Evolutionary conservation across 2,329 filamentous ascomycete genomes (phyloP), one percentile per base, ranked within the genome.

Genomic region (Calonectria honghensis): DNA sequence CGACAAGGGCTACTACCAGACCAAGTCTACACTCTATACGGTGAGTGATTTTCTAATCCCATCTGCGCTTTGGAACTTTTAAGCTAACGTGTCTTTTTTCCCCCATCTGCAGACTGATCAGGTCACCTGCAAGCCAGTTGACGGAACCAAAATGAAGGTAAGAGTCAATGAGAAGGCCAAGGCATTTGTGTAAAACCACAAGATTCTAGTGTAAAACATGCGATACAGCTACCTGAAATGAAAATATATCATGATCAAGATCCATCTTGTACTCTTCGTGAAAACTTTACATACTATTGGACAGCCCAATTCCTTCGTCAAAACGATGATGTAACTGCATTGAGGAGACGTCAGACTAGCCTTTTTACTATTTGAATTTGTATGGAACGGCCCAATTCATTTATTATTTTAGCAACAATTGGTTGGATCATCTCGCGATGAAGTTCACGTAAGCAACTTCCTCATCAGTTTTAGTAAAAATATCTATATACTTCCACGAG

Each of bases 111-210:
- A 63, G 57, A 63, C 57, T 11, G 57, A 63, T 31, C 57, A 63
- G 16, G 57, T 63, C 16, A 63, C 57, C 24, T 63, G 57, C 24
- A 63, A 63, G 24, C 57, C 57, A 0, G 57, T 63, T 20, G 57
- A 63, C 18, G 57, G 57, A 39, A 63, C 57, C 10, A 41, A 41
- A 27, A 63, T 63, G 57, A 63, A 41, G 37, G 57, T 63, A 16
- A 41, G n/a, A 13, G 11, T 63, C 24, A 63, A 27, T 37, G 35
- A 20, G 27, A 63, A 63, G 37, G 57, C 57, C 24, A 63, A 29
- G 37, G 14, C 24, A 41, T 41, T 41, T 24, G 39, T 27, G 27
- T 63, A 29, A 29, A 16, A 20, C 13, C 13, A 27, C 24, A 35
- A 20, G 0, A 29, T 5, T 5, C 3, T 27, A 6, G 24, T 41